These are phyloP conservation scores for Steccherinum ochraceum DNA, from an alignment of 768 basidiomycete genomes.

Conservation along the genomic window DNA sequence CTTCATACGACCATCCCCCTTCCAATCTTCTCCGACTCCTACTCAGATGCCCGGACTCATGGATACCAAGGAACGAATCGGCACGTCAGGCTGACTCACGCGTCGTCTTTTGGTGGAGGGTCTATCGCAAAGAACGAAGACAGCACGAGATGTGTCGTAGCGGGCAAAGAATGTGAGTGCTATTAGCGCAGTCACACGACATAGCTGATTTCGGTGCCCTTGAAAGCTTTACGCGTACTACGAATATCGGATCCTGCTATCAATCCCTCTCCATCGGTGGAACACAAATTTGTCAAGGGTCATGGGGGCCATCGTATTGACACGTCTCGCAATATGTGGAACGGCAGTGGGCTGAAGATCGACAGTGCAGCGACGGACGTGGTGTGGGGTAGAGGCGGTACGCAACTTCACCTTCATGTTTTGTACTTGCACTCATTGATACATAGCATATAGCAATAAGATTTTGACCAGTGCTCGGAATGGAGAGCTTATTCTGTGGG, in stretches of 20 bases:
- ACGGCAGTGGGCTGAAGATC: constrained; percentile 68
- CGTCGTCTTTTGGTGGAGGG: constrained; percentile 56
- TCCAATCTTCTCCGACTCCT: constrained; percentile 22
- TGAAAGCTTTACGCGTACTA: constrained; percentile 28
- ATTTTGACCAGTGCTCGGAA: constrained; percentile 76
- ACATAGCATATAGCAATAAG: constrained; percentile 62
- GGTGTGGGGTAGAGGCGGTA: constrained; percentile 63
- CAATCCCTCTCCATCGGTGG: constrained; percentile 22
- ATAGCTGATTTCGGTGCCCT: not conserved
- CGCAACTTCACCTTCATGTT: not conserved
- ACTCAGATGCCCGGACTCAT: constrained; percentile 37
- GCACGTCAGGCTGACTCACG: constrained; percentile 55
- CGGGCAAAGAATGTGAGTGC: constrained; percentile 70
- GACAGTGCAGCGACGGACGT: constrained; percentile 77
- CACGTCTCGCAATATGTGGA: constrained; percentile 72
- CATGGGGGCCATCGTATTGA: constrained; percentile 65
- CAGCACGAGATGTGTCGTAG: constrained; percentile 59
- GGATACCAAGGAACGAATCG: constrained; percentile 40
- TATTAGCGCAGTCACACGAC: not conserved
- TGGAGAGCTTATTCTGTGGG: constrained; percentile 83
- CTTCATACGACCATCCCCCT: constrained; percentile 9
- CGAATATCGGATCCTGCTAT: constrained; percentile 45
- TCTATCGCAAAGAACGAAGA: constrained; percentile 65
- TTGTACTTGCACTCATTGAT: not conserved
- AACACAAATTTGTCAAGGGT: constrained; percentile 49